Evolutionary conservation across 148 eudicot species (phyloP).

Genomic region (Chenopodium album): DNA sequence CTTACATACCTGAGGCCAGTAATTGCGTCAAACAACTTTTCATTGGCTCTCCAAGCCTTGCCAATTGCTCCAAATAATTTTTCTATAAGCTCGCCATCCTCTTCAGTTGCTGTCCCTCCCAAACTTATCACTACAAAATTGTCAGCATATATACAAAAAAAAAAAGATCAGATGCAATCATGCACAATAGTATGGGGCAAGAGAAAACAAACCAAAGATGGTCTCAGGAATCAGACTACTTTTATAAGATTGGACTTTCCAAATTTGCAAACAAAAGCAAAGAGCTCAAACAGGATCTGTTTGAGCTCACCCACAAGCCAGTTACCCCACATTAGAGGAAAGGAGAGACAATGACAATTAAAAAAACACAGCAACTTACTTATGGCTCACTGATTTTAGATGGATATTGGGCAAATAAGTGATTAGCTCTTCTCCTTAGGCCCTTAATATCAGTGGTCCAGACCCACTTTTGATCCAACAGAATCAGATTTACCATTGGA

Average conservation of each 20-base stretch:
- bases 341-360: not conserved
- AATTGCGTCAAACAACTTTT: conserved; percentile 83
- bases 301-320: not conserved
- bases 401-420: not conserved
- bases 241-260: not conserved
- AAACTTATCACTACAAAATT: conserved; percentile 55
- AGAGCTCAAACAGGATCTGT: not conserved
- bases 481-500: not conserved
- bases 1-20: conserved; percentile 76
- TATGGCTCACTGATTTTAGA: not conserved
- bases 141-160: not conserved
- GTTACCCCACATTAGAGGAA: not conserved
- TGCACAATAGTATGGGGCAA: not conserved
- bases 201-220: not conserved
- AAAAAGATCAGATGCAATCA: not conserved
- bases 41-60: conserved; percentile 87
- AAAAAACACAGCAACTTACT: not conserved
- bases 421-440: not conserved
- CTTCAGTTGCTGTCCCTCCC: conserved; percentile 74
- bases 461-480: not conserved
- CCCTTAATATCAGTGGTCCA: not conserved
- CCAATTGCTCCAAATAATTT: conserved; percentile 82
- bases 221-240: not conserved
- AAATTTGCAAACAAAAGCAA: not conserved
- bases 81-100: conserved; percentile 63